phyloP scores from a whole-genome alignment of 768 basidiomycete species.

The Phaeotremella skinneri region DNA sequence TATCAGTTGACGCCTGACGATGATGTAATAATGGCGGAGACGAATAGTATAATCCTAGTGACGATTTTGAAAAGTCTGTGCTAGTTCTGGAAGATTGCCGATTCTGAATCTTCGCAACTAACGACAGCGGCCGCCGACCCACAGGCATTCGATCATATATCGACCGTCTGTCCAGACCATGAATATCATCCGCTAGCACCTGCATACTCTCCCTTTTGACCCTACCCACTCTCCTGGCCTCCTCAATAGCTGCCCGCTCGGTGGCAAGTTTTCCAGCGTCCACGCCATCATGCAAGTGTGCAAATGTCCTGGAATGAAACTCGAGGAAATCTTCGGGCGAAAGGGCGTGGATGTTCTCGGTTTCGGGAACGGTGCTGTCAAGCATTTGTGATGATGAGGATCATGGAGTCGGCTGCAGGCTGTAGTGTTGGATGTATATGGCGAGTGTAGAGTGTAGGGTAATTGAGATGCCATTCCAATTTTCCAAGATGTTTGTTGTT shows the following conservation, averaged over 20 bases:
- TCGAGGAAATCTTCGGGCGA: conserved; percentile 1
- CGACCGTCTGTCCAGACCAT: neutral
- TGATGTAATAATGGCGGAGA: neutral
- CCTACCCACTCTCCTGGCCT: neutral
- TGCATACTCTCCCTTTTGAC: neutral
- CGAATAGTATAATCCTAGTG: neutral
- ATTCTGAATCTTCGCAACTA: neutral
- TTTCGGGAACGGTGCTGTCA: neutral
- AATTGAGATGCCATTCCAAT: too few species aligned
- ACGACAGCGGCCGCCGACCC: neutral
- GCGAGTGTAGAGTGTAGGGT: too few species aligned
- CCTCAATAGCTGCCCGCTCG: neutral
- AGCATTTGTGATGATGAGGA: neutral
- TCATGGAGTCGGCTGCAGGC: too few species aligned
- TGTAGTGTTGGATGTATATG: too few species aligned
- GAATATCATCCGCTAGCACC: conserved; percentile 1
- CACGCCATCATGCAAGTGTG: neutral
- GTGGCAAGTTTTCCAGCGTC: neutral
- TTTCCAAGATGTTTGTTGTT: too few species aligned
- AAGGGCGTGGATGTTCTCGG: neutral
- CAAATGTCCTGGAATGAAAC: neutral
- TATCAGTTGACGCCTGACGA: neutral
- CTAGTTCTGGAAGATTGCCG: neutral
- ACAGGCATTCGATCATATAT: neutral
- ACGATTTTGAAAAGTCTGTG: neutral